Percentiles rank a stretch among this genome's conserved stretches.
Conservation (phyloP, 2,329 filamentous ascomycete species). For the Aureobasidium sp. region DNA sequence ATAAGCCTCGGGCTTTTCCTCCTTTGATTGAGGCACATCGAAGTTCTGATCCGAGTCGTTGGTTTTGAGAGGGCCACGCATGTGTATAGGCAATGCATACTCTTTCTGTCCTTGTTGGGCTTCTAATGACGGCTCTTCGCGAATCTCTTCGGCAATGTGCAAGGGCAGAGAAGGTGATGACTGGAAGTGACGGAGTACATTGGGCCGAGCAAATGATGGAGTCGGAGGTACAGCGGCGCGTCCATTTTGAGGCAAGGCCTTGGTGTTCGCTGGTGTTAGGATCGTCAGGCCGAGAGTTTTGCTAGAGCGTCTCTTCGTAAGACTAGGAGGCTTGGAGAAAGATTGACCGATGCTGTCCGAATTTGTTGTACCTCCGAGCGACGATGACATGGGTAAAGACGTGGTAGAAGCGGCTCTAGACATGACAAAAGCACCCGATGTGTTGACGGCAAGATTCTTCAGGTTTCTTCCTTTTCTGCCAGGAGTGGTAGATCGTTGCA, state of each 20-base stretch:
- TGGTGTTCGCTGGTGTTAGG: constrained; percentile 56
- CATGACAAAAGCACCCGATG: constrained; percentile 42
- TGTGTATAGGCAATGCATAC: background rate
- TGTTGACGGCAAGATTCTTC: constrained; percentile 75
- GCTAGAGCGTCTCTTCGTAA: constrained; percentile 63
- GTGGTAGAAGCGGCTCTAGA: constrained; percentile 45
- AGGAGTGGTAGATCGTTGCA: constrained; percentile 43
- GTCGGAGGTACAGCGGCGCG: constrained; percentile 54
- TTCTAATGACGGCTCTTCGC: background rate
- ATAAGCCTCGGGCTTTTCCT: constrained; percentile 71
- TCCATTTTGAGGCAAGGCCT: constrained; percentile 50
- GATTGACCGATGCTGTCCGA: constrained; percentile 66
- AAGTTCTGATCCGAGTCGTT: constrained; percentile 39
- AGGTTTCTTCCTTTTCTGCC: constrained; percentile 71
- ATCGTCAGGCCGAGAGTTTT: constrained; percentile 63
- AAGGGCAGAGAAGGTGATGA: constrained; percentile 55
- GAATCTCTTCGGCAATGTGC: constrained; percentile 11
- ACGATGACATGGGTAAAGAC: constrained; percentile 47
- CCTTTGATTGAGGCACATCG: constrained; percentile 51
- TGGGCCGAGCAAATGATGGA: constrained; percentile 45
- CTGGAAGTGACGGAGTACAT: constrained; percentile 51
- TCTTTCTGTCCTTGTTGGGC: constrained; percentile 1
- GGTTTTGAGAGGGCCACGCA: constrained; percentile 4
- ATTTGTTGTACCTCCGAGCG: constrained; percentile 34
- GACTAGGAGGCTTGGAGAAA: constrained; percentile 74